Conservation (phyloP, 495 filamentous ascomycete species). For the Penicillium angulare region DNA sequence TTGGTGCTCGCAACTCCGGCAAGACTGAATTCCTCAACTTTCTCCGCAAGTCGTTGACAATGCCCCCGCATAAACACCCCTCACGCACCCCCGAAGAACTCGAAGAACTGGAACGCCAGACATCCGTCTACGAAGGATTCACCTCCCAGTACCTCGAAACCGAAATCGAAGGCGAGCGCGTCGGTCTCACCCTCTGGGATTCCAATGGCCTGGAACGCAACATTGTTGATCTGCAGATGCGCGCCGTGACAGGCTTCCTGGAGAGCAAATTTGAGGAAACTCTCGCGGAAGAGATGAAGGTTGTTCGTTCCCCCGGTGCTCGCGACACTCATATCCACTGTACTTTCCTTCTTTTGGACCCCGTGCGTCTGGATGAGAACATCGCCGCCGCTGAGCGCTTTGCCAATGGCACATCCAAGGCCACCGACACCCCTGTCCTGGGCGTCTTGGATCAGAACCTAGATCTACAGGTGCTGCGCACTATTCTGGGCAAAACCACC, state of each 20-base stretch:
- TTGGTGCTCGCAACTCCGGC: conserved; percentile 84
- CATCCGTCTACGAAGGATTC: conserved; percentile 62
- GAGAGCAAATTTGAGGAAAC: conserved; percentile 99
- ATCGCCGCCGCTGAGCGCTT: conserved; percentile 62
- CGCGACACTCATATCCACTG: conserved; percentile 97
- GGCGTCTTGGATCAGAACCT: conserved; percentile 84
- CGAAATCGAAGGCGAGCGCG: conserved; percentile 87
- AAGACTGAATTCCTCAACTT: conserved; percentile 98
- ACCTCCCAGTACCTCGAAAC: conserved; percentile 88
- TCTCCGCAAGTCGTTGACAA: conserved; percentile 76
- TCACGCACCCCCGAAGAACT: conserved; percentile 52
- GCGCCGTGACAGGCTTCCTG: conserved; percentile 85
- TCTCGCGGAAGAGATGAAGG: conserved; percentile 96
- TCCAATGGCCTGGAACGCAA: conserved; percentile 91
- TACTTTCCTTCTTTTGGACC: conserved; percentile 90
- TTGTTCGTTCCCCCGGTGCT: conserved; percentile 85
- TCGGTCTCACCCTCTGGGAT: conserved; percentile 95
- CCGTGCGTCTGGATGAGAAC: conserved; percentile 79
- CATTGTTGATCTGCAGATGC: conserved; percentile 88
- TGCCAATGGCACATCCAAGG: conserved; percentile 57
- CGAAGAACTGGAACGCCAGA: conserved; percentile 39
- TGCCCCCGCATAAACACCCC: conserved; percentile 71
- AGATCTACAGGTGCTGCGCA: conserved; percentile 85
- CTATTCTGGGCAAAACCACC: conserved; percentile 89
- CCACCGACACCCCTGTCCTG: conserved; percentile 40